phyloP scores from a whole-genome alignment of 345 rosid genomes.

The Melaleuca quinquenervia region DNA sequence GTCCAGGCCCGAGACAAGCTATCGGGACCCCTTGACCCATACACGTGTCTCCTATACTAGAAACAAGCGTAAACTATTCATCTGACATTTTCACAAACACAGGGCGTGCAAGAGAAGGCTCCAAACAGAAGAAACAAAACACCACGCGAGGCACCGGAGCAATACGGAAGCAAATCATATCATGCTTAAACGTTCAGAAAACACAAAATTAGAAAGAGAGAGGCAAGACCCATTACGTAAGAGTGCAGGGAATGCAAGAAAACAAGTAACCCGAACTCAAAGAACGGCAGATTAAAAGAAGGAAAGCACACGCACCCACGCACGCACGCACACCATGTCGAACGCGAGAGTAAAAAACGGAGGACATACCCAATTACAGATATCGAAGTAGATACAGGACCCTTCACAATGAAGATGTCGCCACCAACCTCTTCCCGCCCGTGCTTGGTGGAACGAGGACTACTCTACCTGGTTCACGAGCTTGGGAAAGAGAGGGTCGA shows the following conservation, averaged over 20 bases:
- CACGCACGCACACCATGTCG: accelerated
- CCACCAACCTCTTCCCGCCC: not conserved
- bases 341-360: not conserved
- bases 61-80: not conserved
- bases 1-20: no score
- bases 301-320: not conserved
- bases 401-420: not conserved
- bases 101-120: not conserved
- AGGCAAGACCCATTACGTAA: not conserved
- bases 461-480: accelerated
- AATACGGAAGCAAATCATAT: not conserved
- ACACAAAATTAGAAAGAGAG: not conserved
- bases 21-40: not conserved
- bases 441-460: not conserved
- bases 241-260: not conserved
- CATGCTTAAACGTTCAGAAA: not conserved
- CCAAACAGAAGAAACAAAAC: not conserved
- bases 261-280: not conserved
- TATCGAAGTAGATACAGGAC: not conserved
- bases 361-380: not conserved
- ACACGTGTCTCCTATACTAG: not conserved
- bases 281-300: not conserved
- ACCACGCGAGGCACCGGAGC: not conserved
- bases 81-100: not conserved
- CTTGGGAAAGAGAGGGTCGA: not conserved